Evolutionary conservation across 768 basidiomycete genomes (phyloP).

Genomic region (Lactarius tabidus): DNA sequence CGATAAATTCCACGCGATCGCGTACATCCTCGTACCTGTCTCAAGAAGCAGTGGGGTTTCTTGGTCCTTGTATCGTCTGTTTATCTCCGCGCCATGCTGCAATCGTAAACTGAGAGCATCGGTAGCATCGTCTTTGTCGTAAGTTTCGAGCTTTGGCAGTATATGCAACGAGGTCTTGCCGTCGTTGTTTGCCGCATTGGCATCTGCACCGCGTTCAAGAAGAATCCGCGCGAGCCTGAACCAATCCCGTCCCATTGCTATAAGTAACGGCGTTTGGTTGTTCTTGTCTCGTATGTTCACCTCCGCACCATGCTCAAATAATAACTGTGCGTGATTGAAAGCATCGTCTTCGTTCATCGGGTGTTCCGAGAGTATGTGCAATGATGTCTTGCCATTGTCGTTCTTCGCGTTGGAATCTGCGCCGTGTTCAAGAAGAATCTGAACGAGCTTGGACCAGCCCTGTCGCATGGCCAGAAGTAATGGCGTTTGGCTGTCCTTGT

Average conservation of each 20-base stretch:
- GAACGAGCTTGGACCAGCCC: accelerated
- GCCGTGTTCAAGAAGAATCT: background rate
- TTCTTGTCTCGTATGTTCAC: background rate
- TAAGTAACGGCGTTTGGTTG: background rate
- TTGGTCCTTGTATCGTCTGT: background rate
- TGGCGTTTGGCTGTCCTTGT: background rate
- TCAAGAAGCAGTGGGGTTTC: too few relatives aligned
- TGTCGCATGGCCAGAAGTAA: background rate
- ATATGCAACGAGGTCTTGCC: background rate
- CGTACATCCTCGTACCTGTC: background rate
- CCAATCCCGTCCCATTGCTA: background rate
- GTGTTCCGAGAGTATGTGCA: background rate
- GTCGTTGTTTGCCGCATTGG: background rate
- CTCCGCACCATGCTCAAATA: background rate
- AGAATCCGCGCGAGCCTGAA: background rate
- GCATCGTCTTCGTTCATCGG: background rate
- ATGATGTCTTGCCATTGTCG: background rate
- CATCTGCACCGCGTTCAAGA: background rate
- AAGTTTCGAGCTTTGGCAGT: background rate
- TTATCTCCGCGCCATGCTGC: background rate
- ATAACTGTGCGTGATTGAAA: background rate
- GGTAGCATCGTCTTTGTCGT: background rate
- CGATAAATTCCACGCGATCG: background rate
- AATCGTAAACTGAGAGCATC: background rate
- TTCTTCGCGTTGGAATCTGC: background rate